Evolutionary conservation across 1,284 basidiomycete species (phyloP), one percentile per base, ranked within the genome.

Genomic region (Ceratobasidium sp.): DNA sequence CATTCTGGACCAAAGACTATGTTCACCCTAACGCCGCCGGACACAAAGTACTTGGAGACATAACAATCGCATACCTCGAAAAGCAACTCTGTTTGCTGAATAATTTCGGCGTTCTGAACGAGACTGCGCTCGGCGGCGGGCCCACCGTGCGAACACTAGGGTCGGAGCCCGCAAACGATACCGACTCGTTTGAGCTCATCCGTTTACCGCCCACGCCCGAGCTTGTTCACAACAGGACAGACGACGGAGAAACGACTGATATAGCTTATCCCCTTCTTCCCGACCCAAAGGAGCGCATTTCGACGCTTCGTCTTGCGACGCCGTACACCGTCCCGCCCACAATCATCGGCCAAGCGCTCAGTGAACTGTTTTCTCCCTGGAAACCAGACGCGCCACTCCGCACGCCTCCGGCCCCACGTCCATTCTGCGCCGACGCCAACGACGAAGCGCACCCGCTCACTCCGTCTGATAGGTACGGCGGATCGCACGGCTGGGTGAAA

Each of bases 351-450:
- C 67, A 77, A 57, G 59, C 67, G 35, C 60, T 69, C 8, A 68
- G 65, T 52, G 78, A 79, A 41, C 74, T 76, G 16, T 64, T 64
- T 14, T 79, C 78, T 35, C 73, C 73, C 18, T 77, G 73, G 74
- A 70, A 77, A 27, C 73, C 73, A 1, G 73, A 76, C 14, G 65
- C 73, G 12, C 76, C 68, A 16, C 48, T 60, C 20, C 57, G 33
- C 59, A 70, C 62, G 23, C 75, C 68, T 18, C 73, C 67, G 27
- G 35, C 62, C 10, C 78, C 78, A 23, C 66, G 54, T 41, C 78
- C 78, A 18, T 79, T 79, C 52, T 79, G 78, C 41, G 78, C 78
- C 12, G 78, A 79, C 60, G 78, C 78, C 59, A 79, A 79, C 30
- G 73, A 76, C n/a, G 68, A 69, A 41, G 62, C 65, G 30, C 73